Evolutionary conservation across 768 basidiomycete genomes (phyloP).

Genomic region (Mycena metata): DNA sequence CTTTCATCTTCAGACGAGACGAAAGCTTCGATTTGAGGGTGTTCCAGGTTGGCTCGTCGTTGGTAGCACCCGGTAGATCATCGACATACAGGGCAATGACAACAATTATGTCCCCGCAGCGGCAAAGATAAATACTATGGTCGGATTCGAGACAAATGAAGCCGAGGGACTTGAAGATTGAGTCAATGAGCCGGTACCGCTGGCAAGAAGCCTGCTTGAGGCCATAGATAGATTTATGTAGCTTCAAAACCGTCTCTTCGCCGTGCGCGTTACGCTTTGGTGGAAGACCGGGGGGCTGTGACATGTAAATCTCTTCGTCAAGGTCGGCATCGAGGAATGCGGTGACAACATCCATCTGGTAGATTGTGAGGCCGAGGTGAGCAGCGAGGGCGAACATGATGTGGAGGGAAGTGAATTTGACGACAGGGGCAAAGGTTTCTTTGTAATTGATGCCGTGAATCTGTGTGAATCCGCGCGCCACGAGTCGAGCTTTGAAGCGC

Average conservation of each 20-base stretch:
- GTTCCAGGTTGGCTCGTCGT: constrained; percentile 1
- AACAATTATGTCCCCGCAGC: neutral
- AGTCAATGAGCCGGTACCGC: constrained; percentile 1
- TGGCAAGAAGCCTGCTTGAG: neutral
- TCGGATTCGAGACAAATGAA: neutral
- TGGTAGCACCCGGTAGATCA: neutral
- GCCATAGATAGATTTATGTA: constrained; percentile 1
- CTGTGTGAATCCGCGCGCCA: neutral
- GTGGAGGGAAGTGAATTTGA: neutral
- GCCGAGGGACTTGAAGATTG: neutral
- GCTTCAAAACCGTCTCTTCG: neutral
- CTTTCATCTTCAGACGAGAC: neutral
- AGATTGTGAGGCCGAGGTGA: neutral
- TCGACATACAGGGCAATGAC: neutral
- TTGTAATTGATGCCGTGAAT: neutral
- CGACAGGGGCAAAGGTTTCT: neutral
- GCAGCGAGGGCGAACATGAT: neutral
- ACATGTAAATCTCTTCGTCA: neutral
- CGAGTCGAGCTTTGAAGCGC: constrained; percentile 1
- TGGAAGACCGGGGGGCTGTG: constrained; percentile 1
- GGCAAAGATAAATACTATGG: constrained; percentile 8
- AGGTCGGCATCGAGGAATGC: constrained; percentile 5
- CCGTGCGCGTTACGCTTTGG: neutral
- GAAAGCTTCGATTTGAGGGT: neutral
- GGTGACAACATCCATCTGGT: constrained; percentile 5